These are phyloP conservation scores for Aspergillus incahuasiensis DNA, from an alignment of 495 filamentous ascomycete genomes.

Conservation along the genomic window DNA sequence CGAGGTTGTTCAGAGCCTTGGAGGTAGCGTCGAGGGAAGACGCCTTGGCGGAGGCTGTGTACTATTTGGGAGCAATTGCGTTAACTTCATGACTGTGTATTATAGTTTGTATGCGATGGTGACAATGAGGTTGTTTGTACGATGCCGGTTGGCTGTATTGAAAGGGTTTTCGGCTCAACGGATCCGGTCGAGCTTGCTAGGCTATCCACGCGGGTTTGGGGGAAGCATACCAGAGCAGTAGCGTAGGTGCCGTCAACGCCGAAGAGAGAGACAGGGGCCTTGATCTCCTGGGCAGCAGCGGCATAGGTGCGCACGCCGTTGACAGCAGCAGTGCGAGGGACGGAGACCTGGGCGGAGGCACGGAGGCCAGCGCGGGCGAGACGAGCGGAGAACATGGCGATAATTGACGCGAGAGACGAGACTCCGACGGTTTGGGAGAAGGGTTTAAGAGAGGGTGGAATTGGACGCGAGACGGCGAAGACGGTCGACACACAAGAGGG, in stretches of 20 bases:
- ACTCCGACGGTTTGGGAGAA: slow-evolving; percentile 21
- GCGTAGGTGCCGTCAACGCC: slow-evolving; percentile 98
- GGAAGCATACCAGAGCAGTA: slow-evolving; percentile 80
- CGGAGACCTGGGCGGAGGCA: slow-evolving; percentile 44
- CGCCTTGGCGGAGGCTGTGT: slow-evolving; percentile 89
- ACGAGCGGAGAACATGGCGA: slow-evolving; percentile 44
- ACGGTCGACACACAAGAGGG: slow-evolving; percentile 13
- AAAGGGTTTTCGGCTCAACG: slow-evolving; percentile 17
- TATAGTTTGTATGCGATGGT: background rate
- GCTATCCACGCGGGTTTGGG: background rate
- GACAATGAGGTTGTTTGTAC: background rate
- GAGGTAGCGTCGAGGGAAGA: slow-evolving; percentile 76
- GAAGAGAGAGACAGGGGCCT: slow-evolving; percentile 85
- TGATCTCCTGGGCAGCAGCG: slow-evolving; percentile 63
- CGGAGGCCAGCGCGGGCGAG: slow-evolving; percentile 48
- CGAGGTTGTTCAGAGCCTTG: slow-evolving; percentile 66
- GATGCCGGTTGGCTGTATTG: background rate
- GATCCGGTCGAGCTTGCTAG: background rate
- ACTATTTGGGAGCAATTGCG: slow-evolving; percentile 48
- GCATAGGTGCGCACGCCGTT: slow-evolving; percentile 67
- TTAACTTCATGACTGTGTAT: slow-evolving; percentile 3
- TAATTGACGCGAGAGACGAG: slow-evolving; percentile 21
- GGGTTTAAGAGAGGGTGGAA: slow-evolving; percentile 8
- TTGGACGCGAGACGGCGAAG: slow-evolving; percentile 27
- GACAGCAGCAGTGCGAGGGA: slow-evolving; percentile 41